A percentile compares a stretch with the other conserved stretches of the same genome.
phyloP scores from a whole-genome alignment of 805 yeast species.

The Candida berthetii region DNA sequence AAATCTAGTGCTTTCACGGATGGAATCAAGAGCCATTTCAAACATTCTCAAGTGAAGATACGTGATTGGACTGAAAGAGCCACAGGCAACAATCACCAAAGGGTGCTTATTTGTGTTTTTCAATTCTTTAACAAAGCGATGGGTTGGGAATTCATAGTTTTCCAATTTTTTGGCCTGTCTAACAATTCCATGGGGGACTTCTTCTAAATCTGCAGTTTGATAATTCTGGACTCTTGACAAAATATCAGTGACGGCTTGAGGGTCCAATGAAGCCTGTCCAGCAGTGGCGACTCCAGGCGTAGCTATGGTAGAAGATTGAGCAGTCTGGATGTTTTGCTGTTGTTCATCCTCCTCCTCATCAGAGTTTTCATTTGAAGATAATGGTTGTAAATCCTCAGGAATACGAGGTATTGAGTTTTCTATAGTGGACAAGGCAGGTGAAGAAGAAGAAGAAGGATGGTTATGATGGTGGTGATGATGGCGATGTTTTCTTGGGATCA shows the following conservation, averaged over 20 bases:
- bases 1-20: constrained; percentile 84
- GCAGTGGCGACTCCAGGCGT: no score
- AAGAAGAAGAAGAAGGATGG: constrained; percentile 2
- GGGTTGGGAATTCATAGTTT: constrained; percentile 80
- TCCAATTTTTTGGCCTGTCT: constrained; percentile 75
- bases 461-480: constrained; percentile 11
- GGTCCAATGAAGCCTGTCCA: no score
- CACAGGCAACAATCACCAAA: constrained; percentile 93
- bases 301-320: no score
- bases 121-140: constrained; percentile 66
- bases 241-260: neutral
- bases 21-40: constrained; percentile 96
- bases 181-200: constrained; percentile 90
- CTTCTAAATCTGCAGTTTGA: constrained; percentile 91
- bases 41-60: constrained; percentile 95
- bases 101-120: constrained; percentile 78
- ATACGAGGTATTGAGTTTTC: constrained; percentile 40
- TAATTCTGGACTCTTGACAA: constrained; percentile 22
- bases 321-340: no score
- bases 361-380: constrained; percentile 36
- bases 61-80: constrained; percentile 94
- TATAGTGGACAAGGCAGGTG: constrained; percentile 9
- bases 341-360: constrained; percentile 18
- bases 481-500: constrained; percentile 35
- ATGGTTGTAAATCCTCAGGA: constrained; percentile 53